Conservation (phyloP, 2,329 filamentous ascomycete genomes). For the Colletotrichum euphorbiae region DNA sequence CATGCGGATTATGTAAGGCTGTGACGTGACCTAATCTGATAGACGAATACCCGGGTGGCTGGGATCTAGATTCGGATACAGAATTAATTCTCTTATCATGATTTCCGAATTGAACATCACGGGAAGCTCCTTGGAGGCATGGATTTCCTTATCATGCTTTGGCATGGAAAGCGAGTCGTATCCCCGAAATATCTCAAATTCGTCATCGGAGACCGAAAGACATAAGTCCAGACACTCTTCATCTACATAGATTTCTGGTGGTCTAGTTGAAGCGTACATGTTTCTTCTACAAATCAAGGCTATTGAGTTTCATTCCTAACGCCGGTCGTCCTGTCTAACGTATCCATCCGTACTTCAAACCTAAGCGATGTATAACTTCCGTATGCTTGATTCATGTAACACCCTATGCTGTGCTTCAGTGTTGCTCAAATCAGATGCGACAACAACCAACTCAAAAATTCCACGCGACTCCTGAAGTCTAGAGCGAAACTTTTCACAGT, state of each 20-base stretch:
- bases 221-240: too few species aligned
- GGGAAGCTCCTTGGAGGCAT: neutral
- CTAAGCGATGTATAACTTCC: neutral
- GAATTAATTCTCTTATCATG: neutral
- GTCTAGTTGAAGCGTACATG: neutral
- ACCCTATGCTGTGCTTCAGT: neutral
- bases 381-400: neutral
- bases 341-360: neutral
- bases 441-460: neutral
- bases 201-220: neutral
- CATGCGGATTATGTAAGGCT: conserved; percentile 12
- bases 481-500: conserved; percentile 7
- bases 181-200: neutral
- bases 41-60: neutral
- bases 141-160: conserved; percentile 7
- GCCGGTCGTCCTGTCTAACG: neutral
- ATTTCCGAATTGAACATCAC: neutral
- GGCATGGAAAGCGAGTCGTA: conserved; percentile 6
- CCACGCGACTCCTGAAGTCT: conserved; percentile 4
- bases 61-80: neutral
- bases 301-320: neutral
- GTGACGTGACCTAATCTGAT: neutral
- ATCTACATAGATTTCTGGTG: neutral
- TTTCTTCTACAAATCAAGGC: neutral
- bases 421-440: conserved; percentile 2